Conservation (phyloP, 73 alveolate species). For the Paramecium sexaurelia region DNA sequence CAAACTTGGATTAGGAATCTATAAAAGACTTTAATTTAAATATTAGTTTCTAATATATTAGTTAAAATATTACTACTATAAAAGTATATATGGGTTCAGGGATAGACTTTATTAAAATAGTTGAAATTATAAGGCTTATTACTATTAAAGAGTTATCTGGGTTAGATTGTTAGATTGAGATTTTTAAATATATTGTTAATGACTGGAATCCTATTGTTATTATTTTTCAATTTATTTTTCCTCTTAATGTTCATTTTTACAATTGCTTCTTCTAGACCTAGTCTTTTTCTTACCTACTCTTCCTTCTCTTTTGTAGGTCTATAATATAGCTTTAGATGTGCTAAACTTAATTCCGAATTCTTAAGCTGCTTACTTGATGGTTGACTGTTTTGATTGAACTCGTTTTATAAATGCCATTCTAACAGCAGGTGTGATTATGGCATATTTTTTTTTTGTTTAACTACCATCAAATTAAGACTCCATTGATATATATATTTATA, state of each 20-base stretch:
- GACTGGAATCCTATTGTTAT: background rate
- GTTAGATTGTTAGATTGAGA: background rate
- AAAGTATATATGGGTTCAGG: background rate
- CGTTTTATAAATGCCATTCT: conserved; percentile 58
- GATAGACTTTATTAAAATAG: background rate
- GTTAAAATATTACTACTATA: background rate
- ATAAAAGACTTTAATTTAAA: background rate
- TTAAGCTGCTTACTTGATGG: conserved; percentile 64
- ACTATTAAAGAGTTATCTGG: background rate
- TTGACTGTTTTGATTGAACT: conserved; percentile 54
- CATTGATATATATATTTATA: background rate
- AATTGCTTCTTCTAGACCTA: conserved; percentile 17
- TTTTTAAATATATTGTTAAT: background rate
- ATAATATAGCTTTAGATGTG: conserved; percentile 66
- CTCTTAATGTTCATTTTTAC: background rate
- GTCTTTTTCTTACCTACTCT: conserved; percentile 69
- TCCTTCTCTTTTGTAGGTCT: conserved; percentile 63
- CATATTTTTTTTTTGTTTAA: conserved; percentile 51
- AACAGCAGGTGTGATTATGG: conserved; percentile 55
- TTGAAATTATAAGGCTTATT: background rate
- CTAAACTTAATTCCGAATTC: conserved; percentile 68
- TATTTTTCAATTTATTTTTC: background rate
- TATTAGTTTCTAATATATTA: background rate
- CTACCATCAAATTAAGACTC: background rate
- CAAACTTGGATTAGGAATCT: background rate